These are phyloP conservation scores for Xylaria sp. DNA, from an alignment of 2,329 filamentous ascomycete genomes.

Conservation along the genomic window DNA sequence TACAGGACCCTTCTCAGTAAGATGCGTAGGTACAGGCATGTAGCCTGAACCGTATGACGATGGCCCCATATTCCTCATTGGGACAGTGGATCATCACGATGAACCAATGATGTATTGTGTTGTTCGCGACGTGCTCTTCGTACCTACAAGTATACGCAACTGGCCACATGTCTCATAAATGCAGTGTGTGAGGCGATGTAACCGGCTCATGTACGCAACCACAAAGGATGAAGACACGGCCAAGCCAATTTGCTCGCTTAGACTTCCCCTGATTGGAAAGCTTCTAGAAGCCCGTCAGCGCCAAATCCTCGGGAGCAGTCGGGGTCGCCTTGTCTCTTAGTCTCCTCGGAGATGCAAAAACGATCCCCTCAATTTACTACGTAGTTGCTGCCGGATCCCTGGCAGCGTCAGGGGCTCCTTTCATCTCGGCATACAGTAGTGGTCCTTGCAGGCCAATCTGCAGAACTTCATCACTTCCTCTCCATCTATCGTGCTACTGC, in stretches of 20 bases:
- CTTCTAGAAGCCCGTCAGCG: conserved; percentile 28
- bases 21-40: neutral
- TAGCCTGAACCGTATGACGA: conserved; percentile 2
- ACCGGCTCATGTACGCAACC: conserved; percentile 21
- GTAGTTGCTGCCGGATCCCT: conserved; percentile 16
- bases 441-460: conserved; percentile 21
- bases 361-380: conserved; percentile 17
- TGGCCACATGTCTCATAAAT: neutral
- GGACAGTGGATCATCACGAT: neutral
- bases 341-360: conserved; percentile 37
- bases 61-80: conserved; percentile 26
- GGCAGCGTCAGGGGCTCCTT: conserved; percentile 16
- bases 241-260: conserved; percentile 24
- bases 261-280: conserved; percentile 30
- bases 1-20: neutral
- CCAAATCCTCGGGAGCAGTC: conserved; percentile 26
- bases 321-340: neutral
- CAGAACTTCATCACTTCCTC: conserved; percentile 20
- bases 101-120: neutral
- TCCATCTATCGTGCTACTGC: conserved; percentile 3
- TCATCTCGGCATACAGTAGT: conserved; percentile 27
- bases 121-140: neutral
- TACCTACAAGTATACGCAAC: neutral
- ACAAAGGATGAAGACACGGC: conserved; percentile 7
- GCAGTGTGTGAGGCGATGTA: conserved; percentile 15